Conservation (phyloP, 1,284 basidiomycete genomes). For the Exsudoporus floridanus region DNA sequence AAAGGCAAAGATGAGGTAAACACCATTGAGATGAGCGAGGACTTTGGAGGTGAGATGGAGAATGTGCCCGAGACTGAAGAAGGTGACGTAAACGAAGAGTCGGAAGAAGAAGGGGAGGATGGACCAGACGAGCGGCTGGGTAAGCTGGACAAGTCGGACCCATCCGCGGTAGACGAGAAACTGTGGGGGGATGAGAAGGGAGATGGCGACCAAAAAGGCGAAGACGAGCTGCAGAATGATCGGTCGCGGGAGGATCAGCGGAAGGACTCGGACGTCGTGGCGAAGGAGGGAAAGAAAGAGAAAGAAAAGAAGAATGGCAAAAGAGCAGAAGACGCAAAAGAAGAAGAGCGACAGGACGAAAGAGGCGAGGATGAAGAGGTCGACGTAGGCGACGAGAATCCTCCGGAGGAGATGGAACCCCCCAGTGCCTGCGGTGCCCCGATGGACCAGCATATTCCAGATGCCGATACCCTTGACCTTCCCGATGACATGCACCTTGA, state of each 20-base stretch:
- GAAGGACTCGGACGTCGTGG: slow-evolving; percentile 68
- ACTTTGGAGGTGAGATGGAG: slow-evolving; percentile 81
- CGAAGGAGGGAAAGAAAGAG: slow-evolving; percentile 50
- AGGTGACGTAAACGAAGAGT: slow-evolving; percentile 48
- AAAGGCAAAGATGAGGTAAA: slow-evolving; percentile 63
- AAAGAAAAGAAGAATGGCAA: slow-evolving; percentile 39
- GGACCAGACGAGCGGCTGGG: slow-evolving; percentile 82
- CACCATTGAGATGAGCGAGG: slow-evolving; percentile 73
- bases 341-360: slow-evolving; percentile 37
- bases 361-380: slow-evolving; percentile 39
- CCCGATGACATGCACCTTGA: slow-evolving; percentile 80
- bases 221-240: slow-evolving; percentile 55
- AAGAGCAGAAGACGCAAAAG: slow-evolving; percentile 33
- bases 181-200: slow-evolving; percentile 87
- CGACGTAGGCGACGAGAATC: slow-evolving; percentile 26
- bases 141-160: slow-evolving; percentile 85
- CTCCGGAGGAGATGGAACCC: slow-evolving; percentile 33
- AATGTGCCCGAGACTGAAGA: slow-evolving; percentile 66
- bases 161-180: slow-evolving; percentile 91
- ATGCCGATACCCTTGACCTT: slow-evolving; percentile 78
- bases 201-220: slow-evolving; percentile 49
- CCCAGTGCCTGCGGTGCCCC: slow-evolving; percentile 59
- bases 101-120: slow-evolving; percentile 61
- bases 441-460: slow-evolving; percentile 70
- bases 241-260: slow-evolving; percentile 45